phyloP scores from a whole-genome alignment of 148 eudicot species.

The Pouteria glomerata region DNA sequence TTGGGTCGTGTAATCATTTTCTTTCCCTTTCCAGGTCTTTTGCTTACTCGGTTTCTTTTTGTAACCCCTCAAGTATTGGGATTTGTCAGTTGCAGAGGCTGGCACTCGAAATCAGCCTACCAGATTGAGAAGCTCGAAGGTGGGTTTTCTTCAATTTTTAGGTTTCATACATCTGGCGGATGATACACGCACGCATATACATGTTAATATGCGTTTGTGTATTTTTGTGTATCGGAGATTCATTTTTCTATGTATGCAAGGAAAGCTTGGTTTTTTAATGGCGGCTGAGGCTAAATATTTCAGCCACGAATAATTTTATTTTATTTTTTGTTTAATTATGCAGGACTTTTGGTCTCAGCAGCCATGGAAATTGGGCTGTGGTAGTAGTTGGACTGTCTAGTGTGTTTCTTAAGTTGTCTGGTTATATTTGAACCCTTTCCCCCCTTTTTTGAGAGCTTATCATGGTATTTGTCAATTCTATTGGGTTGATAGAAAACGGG shows the following conservation, averaged over 20 bases:
- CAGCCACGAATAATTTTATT: not conserved
- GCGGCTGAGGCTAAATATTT: no score
- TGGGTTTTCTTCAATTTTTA: not conserved
- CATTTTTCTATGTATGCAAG: not conserved
- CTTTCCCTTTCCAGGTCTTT: not conserved
- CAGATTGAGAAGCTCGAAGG: conserved; percentile 9
- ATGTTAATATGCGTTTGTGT: not conserved
- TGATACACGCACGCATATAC: no score
- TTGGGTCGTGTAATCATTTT: not conserved
- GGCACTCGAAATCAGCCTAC: not conserved
- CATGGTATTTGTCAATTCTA: not conserved
- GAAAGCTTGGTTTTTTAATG: not conserved
- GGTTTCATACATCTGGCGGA: not conserved
- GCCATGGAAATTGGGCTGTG: not conserved
- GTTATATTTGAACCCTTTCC: not conserved
- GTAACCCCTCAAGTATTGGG: not conserved
- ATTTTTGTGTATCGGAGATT: not conserved
- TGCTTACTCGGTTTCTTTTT: not conserved
- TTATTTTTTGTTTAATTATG: not conserved
- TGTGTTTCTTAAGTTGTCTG: no score
- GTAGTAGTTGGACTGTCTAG: not conserved
- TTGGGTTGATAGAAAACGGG: not conserved
- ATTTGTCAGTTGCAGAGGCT: not conserved
- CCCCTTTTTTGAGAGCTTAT: not conserved
- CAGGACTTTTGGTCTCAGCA: not conserved